Evolutionary conservation across 805 yeast species (phyloP), one percentile per base, ranked within the genome.

Genomic region (Ogataea pignaliae): DNA sequence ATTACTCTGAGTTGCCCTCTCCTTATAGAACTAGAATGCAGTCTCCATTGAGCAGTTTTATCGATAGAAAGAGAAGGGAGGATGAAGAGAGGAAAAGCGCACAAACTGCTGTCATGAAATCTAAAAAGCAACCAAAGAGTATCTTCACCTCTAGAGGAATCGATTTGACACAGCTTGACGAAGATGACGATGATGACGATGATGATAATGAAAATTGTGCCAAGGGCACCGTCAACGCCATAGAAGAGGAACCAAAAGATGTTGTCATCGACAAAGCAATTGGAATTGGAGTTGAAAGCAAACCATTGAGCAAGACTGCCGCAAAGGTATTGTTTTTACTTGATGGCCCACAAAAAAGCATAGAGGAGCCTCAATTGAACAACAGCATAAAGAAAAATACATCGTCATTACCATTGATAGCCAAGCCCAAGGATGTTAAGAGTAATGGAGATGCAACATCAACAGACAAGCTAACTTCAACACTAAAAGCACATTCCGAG

Each of bases 1-100:
- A 47, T 18, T 64, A 60, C 36, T 52, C 64, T 6, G 42, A 55
- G 9, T 46, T 60, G 10, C 60, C 65, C 5, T 56, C 60, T 1
- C 61, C 65, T 3, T 52, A 55, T 37, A 50, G 56, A 33, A 43
- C 51, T 29, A 47, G 63, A 32, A 48, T 58, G 3, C 50, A 55
- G 9, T 59, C 68, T 3, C 66, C 68, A 5, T 48, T 63, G 29
- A 51, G 51, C 5, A 41, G 54, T 7, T 53, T 48, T 39, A 42
- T 54, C n/a, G 59, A 48, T 31, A 47, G 46, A 29, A 50, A 46
- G 34, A 46, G 50, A 36, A 44, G 39, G 14, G 49, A 47, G 34
- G 41, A 50, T 26, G 43, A 43, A 10, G 36, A 34, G 21, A 15
- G 18, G 12, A 26, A n/a, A 28, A 32, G 40, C 29, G 16, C 37